Evolutionary conservation across 306 rosid genomes (phyloP), one percentile per base, ranked within the genome.

Genomic region (Acacia confusa): DNA sequence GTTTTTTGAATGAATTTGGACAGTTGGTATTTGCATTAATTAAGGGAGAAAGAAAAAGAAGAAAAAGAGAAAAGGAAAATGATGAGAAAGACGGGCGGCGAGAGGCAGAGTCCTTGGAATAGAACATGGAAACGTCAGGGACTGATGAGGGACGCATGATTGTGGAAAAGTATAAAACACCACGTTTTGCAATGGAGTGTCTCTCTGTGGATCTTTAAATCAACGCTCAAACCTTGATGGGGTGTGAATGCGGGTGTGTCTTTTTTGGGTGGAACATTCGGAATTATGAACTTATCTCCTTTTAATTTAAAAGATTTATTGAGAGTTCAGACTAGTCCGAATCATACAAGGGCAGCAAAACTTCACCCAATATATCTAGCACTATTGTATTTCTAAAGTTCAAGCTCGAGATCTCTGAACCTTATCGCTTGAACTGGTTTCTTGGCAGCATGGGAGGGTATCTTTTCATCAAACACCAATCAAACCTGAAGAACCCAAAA

Each of bases 61-160:
- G 50, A n/a, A 24, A 32, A 4, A 63, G 40, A 63, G 19, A 28
- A 61, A 4, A 13, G 5, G 9, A 63, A 15, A 63, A 6, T 15
- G 69, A 63, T 63, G 36, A 28, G 19, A 61, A 4, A 30, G 38
- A 30, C 57, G 30, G 50, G 53, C 45, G 53, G 75, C 48, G 12
- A 55, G 12, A n/a, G 48, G 38, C 30, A 43, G 47, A 17, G 9
- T 10, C 72, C 57, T 66, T 67, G 45, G 73, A 65, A 78, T 67
- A 55, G 73, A 65, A 78, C 77, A 41, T 83, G 72, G 72, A 64
- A 73, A 66, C 77, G 76, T 78, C 83, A 78, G 72, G 79, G 25
- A 50, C 43, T 27, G 34, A 55, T 20, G 28, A 12, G 82, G 73
- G 74, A 67, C 64, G 5, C 66, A 66, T 47, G 25, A 68, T 75